Conservation (phyloP, 306 rosid genomes). For the Senna tora region DNA sequence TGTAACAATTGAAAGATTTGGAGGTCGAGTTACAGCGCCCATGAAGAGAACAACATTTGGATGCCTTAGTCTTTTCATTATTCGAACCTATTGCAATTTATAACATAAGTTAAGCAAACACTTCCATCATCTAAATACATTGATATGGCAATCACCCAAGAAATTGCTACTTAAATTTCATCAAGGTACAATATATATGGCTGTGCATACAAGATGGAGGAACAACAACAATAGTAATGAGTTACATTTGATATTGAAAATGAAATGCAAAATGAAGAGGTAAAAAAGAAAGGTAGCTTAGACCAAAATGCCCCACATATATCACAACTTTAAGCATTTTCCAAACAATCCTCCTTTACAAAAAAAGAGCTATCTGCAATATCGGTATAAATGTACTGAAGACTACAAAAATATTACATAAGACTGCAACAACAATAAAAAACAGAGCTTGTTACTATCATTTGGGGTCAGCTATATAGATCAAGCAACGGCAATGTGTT, state of each 20-base stretch:
- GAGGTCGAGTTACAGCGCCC: conserved; percentile 96
- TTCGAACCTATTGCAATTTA: conserved; percentile 69
- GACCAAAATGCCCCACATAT: neutral
- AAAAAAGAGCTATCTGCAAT: conserved; percentile 5
- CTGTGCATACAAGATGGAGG: conserved; percentile 1
- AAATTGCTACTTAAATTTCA: neutral
- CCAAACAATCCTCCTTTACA: no score
- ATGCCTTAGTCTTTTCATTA: conserved; percentile 95
- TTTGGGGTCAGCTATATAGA: no score
- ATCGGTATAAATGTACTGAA: no score
- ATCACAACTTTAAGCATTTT: no score
- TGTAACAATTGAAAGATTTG: conserved; percentile 92
- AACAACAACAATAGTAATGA: neutral
- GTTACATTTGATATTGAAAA: neutral
- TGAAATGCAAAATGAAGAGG: neutral
- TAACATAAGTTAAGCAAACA: conserved; percentile 40
- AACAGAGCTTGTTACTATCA: no score
- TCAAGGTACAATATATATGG: neutral
- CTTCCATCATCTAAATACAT: conserved; percentile 28
- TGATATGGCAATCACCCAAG: conserved; percentile 5
- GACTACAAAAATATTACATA: no score
- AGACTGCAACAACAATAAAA: no score
- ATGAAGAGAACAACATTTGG: conserved; percentile 99
- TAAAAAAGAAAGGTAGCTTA: neutral
- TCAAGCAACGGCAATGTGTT: no score